These are phyloP conservation scores for Pinus albicaulis DNA, from an alignment of 75 land plant species.

Conservation along the genomic window DNA sequence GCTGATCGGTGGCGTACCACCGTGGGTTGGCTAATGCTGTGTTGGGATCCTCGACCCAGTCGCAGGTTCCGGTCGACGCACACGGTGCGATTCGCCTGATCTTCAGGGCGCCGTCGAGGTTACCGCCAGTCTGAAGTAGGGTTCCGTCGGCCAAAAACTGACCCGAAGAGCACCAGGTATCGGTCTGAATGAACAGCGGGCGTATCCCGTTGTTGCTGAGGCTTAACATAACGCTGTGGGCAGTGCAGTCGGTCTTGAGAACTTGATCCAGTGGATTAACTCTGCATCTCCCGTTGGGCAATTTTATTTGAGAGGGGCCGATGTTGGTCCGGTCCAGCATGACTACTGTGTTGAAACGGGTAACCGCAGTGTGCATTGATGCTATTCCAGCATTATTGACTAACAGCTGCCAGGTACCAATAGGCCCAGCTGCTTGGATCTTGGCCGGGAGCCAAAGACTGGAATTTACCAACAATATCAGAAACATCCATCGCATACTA, in stretches of 20 bases:
- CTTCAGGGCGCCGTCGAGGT: constrained; percentile 16
- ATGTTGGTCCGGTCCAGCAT: constrained; percentile 53
- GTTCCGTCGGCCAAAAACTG: no score
- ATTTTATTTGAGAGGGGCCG: constrained; percentile 40
- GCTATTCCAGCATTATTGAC: constrained; percentile 16
- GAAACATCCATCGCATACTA: no score
- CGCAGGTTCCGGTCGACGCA: constrained; percentile 10
- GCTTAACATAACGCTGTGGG: constrained; percentile 34
- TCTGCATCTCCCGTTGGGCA: background rate
- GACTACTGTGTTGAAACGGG: constrained; percentile 40
- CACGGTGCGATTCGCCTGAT: constrained; percentile 28
- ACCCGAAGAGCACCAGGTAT: no score
- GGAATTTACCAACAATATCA: no score
- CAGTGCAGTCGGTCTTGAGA: constrained; percentile 13
- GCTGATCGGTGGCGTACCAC: constrained; percentile 8
- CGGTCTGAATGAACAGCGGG: no score
- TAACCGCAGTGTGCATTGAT: constrained; percentile 60
- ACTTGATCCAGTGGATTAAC: background rate
- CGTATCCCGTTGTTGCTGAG: constrained; percentile 30
- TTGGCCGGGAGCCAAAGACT: no score
- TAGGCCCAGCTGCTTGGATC: no score
- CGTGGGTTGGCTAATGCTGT: no score
- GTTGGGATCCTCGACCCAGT: background rate
- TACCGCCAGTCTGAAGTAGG: no score
- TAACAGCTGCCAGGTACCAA: constrained; percentile 30